Percentiles rank a stretch among this genome's conserved stretches.
Conservation (phyloP, 257 asterid genomes). For the Solanum clarkiae region DNA sequence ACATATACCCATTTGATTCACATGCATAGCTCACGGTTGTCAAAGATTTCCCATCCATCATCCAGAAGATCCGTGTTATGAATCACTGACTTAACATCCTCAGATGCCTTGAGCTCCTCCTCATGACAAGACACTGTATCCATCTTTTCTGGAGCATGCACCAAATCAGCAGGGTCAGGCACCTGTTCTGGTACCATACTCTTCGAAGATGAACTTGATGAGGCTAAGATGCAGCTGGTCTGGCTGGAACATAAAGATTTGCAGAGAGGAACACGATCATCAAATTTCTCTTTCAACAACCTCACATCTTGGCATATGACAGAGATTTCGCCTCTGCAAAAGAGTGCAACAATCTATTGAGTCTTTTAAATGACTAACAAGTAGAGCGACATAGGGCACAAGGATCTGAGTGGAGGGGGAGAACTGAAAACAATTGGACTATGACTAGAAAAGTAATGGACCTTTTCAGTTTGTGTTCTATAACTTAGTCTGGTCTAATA, state of each 20-base stretch:
- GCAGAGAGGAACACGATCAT: conserved; percentile 42
- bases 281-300: conserved; percentile 46
- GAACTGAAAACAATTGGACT: background rate
- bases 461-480: background rate
- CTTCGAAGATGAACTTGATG: conserved; percentile 35
- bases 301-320: conserved; percentile 73
- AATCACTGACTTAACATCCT: conserved; percentile 6
- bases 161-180: conserved; percentile 7
- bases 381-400: background rate
- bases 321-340: conserved; percentile 75
- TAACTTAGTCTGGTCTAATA: background rate
- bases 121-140: background rate
- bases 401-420: background rate
- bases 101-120: conserved; percentile 6
- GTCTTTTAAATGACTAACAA: background rate
- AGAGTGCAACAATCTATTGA: background rate
- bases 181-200: conserved; percentile 20
- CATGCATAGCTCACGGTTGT: conserved; percentile 6
- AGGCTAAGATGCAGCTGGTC: conserved; percentile 48
- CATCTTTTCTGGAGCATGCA: background rate
- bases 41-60: conserved; percentile 67
- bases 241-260: conserved; percentile 39
- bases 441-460: background rate
- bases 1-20: background rate
- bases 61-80: conserved; percentile 19